Base-by-base conservation (phyloP, 1,139 yeast species). In the Hemisphaericaspora lyxosophila region DNA sequence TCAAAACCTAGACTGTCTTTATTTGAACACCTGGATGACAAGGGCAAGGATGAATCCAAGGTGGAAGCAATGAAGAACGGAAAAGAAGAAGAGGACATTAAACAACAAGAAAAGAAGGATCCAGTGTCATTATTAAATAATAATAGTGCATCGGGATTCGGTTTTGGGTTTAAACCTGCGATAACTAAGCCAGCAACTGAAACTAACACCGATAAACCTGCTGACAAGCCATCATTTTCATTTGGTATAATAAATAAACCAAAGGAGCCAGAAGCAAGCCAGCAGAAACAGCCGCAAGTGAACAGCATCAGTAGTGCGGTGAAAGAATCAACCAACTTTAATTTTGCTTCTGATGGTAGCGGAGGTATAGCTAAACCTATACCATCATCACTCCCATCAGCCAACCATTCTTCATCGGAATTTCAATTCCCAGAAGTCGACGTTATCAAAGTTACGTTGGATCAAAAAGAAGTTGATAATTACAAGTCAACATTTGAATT, bases 341-440 rank as follows among this genome's bases (percentile, higher is more conserved):
- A 8, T 20, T 20, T 11, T 8, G 7, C 23, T 8, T 8, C 23
- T 11, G 23, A 20, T 11, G 7, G 11, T 20, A 8, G 11, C 3
- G 11, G 7, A 8, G 23, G 4, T 4, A 20, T 20, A 8, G 7
- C 23, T 3, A 11, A 8, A 8, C 23, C 23, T 8, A 3, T 7
- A 13, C 6, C 5, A 13, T 17, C 19, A 15, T 8, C 30, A 7
- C 15, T 20, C n/a, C 15, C 30, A 7, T 11, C 12, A 7, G 7
- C 30, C 2, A 15, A 7, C 5, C 12, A 7, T 16, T 14, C 20
- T 14, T 26, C 30, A 15, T 8, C 23, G 7, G 23, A 36, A 12
- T 60, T 60, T 38, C 42, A 42, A 22, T 62, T 70, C 31, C 73
- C 73, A 1, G 56, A 57, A 15, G 61, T 64, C 13, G 48, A 55